Evolutionary conservation across 2,329 filamentous ascomycete genomes (phyloP).

Genomic region (Cercospora janseana): DNA sequence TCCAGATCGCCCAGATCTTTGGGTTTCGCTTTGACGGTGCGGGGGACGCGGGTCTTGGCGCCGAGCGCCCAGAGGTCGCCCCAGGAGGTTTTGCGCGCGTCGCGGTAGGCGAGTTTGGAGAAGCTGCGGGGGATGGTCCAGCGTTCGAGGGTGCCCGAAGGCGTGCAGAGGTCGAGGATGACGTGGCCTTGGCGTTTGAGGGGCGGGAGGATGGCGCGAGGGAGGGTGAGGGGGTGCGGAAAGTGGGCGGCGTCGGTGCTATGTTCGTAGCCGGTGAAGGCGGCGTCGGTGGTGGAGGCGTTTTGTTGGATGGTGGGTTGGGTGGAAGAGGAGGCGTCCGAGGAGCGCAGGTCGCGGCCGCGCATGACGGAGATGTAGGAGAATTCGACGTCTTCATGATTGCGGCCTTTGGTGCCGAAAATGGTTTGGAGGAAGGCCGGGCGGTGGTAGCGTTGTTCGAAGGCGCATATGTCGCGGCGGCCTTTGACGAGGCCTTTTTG

Average conservation of each 20-base stretch:
- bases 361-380: constrained; percentile 85
- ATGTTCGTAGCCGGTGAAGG: constrained; percentile 71
- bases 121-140: constrained; percentile 88
- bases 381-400: constrained; percentile 88
- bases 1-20: constrained; percentile 24
- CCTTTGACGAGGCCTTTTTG: constrained; percentile 66
- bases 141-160: constrained; percentile 78
- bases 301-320: constrained; percentile 45
- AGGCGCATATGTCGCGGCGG: constrained; percentile 87
- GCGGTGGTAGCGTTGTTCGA: constrained; percentile 82
- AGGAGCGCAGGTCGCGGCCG: constrained; percentile 59
- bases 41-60: constrained; percentile 74
- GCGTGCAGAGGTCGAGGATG: constrained; percentile 86
- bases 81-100: constrained; percentile 87
- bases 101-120: constrained; percentile 79
- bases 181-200: constrained; percentile 88
- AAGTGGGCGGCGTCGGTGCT: constrained; percentile 1
- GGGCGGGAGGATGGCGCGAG: constrained; percentile 73
- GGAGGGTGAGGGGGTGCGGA: constrained; percentile 62
- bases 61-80: constrained; percentile 95
- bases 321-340: not conserved
- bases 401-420: constrained; percentile 65
- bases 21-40: constrained; percentile 40
- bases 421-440: constrained; percentile 79
- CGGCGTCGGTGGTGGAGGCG: constrained; percentile 58